A percentile compares a stretch with the other conserved stretches of the same genome.
Conservation (phyloP, 768 basidiomycete genomes). For the Pulveroboletus ravenelii region DNA sequence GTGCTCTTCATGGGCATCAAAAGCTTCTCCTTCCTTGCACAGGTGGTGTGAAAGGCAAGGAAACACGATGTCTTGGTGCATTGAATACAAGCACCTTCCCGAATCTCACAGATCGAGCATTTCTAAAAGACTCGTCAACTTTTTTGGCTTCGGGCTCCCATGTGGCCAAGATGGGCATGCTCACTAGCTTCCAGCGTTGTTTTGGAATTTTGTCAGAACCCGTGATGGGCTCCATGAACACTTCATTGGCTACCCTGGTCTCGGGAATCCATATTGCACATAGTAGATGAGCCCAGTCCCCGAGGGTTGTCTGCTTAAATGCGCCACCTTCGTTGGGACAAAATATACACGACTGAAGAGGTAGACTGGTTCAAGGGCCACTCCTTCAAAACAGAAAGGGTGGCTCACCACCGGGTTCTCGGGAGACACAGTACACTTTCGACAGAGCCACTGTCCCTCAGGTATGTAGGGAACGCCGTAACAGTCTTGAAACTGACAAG, state of each 20-base stretch:
- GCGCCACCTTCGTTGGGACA: conserved; percentile 97
- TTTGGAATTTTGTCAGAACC: conserved; percentile 85
- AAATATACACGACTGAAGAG: conserved; percentile 75
- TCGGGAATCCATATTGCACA: conserved; percentile 99
- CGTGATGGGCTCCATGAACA: conserved; percentile 98
- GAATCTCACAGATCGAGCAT: conserved; percentile 59
- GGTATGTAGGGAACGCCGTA: conserved; percentile 99
- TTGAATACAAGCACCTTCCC: conserved; percentile 88
- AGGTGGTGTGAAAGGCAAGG: conserved; percentile 91
- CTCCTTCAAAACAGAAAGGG: not conserved
- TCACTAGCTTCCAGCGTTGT: conserved; percentile 88
- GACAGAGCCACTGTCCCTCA: conserved; percentile 98
- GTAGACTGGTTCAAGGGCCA: not conserved
- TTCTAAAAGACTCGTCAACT: conserved; percentile 34
- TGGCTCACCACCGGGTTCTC: conserved; percentile 86
- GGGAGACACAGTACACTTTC: conserved; percentile 97
- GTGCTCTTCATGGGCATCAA: conserved; percentile 84
- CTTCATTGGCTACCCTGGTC: conserved; percentile 85
- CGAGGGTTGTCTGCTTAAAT: conserved; percentile 92
- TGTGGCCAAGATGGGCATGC: conserved; percentile 26
- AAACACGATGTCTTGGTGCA: conserved; percentile 89
- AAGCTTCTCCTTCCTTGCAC: conserved; percentile 82
- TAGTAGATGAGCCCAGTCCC: conserved; percentile 93
- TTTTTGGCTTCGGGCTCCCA: not conserved
- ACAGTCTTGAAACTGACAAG: conserved; percentile 60